These are phyloP conservation scores for Hypoxylon fragiforme DNA, from an alignment of 495 filamentous ascomycete genomes.

Conservation along the genomic window DNA sequence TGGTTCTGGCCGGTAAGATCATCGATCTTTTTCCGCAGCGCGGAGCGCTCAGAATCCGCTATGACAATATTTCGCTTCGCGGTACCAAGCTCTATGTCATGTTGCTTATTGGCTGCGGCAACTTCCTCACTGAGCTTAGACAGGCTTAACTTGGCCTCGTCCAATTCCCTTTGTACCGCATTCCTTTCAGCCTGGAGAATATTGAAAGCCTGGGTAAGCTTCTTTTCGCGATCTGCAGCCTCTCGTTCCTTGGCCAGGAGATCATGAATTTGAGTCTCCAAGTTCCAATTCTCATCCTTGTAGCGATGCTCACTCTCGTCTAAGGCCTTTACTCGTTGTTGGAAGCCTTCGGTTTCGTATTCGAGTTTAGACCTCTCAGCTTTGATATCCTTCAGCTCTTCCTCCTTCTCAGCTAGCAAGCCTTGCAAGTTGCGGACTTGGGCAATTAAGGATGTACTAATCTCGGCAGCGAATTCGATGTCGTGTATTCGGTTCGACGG, in stretches of 20 bases:
- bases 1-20: conserved; percentile 85
- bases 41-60: conserved; percentile 71
- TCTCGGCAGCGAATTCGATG: conserved; percentile 94
- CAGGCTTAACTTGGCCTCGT: conserved; percentile 79
- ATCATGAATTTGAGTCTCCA: conserved; percentile 88
- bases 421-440: conserved; percentile 89
- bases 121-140: conserved; percentile 82
- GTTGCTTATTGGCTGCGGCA: conserved; percentile 70
- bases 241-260: conserved; percentile 70
- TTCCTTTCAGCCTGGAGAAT: conserved; percentile 74
- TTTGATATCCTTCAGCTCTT: conserved; percentile 72
- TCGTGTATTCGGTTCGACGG: conserved; percentile 83
- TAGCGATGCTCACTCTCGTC: conserved; percentile 94
- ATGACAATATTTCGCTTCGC: conserved; percentile 73
- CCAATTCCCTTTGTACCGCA: conserved; percentile 75
- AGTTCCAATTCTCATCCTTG: conserved; percentile 97
- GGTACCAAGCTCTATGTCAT: conserved; percentile 82
- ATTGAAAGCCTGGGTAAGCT: conserved; percentile 71
- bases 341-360: conserved; percentile 75
- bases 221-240: conserved; percentile 74
- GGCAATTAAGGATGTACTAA: conserved; percentile 83
- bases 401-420: conserved; percentile 82
- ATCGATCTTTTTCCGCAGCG: conserved; percentile 78
- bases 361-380: conserved; percentile 77
- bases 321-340: conserved; percentile 74